Evolutionary conservation across 2,329 filamentous ascomycete species (phyloP).

Genomic region (Diaporthe helianthi): DNA sequence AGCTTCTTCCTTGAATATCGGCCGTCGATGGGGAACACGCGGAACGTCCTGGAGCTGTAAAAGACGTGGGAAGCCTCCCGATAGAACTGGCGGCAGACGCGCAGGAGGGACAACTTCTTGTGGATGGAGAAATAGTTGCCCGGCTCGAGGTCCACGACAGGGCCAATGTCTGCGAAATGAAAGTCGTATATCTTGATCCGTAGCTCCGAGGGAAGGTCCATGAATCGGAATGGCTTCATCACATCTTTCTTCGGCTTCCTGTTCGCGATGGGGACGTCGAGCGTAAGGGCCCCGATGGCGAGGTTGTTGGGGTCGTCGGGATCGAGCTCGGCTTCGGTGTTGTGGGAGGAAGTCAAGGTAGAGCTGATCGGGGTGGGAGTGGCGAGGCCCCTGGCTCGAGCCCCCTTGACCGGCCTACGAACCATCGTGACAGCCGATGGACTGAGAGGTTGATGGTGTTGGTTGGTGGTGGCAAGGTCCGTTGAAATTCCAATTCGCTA

Average conservation of each 20-base stretch:
- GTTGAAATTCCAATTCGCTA: background rate
- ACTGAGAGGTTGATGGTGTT: too few relatives aligned
- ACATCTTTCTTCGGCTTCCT: slow-evolving; percentile 40
- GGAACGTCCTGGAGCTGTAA: slow-evolving; percentile 68
- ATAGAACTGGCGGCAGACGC: slow-evolving; percentile 67
- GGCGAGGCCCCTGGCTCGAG: slow-evolving; percentile 41
- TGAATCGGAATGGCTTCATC: slow-evolving; percentile 65
- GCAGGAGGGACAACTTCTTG: slow-evolving; percentile 65
- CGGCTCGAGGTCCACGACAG: slow-evolving; percentile 71
- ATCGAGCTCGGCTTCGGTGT: slow-evolving; percentile 49
- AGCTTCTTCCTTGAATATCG: slow-evolving; percentile 76
- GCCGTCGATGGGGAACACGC: slow-evolving; percentile 71
- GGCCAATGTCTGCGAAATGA: slow-evolving; percentile 61
- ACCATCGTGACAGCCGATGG: slow-evolving; percentile 30
- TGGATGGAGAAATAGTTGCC: slow-evolving; percentile 69
- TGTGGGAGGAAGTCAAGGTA: slow-evolving; percentile 46
- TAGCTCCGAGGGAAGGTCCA: slow-evolving; percentile 73
- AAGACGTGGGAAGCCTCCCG: slow-evolving; percentile 70
- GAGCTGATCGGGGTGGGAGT: slow-evolving; percentile 47
- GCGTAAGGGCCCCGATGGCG: slow-evolving; percentile 52
- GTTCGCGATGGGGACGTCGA: slow-evolving; percentile 45
- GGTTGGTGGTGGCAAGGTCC: background rate
- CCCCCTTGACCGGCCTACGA: slow-evolving; percentile 42
- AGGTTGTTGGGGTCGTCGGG: slow-evolving; percentile 50
- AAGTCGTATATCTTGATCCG: slow-evolving; percentile 73